Evolutionary conservation across 441 rosid genomes (phyloP).

Genomic region (Oxalis stricta): DNA sequence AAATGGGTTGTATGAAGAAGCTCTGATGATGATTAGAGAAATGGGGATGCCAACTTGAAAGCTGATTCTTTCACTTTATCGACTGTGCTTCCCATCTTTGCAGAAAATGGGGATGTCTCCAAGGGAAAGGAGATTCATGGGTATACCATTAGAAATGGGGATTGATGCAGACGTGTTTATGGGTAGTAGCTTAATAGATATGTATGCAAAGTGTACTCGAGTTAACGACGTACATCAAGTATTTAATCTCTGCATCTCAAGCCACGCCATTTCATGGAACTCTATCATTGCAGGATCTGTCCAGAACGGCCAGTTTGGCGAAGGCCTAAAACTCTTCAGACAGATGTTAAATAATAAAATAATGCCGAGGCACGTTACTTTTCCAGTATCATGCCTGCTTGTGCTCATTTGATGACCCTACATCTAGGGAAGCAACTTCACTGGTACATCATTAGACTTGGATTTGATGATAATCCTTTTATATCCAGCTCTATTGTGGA

Average conservation of each 20-base stretch:
- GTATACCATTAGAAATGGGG: slow-evolving; percentile 49
- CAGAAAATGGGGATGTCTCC: slow-evolving; percentile 32
- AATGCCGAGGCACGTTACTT: slow-evolving; percentile 34
- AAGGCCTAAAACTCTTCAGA: slow-evolving; percentile 35
- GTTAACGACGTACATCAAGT: slow-evolving; percentile 31
- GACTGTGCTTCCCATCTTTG: slow-evolving; percentile 39
- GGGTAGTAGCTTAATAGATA: slow-evolving; percentile 60
- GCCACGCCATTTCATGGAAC: slow-evolving; percentile 47
- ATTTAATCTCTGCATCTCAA: slow-evolving; percentile 21
- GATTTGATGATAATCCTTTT: slow-evolving; percentile 27
- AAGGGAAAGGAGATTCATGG: slow-evolving; percentile 78
- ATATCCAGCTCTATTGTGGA: slow-evolving; percentile 59
- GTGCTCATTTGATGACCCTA: slow-evolving; percentile 40
- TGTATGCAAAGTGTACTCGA: slow-evolving; percentile 61
- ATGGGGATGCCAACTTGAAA: slow-evolving; percentile 27
- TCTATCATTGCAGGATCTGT: slow-evolving; percentile 41
- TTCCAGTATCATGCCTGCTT: slow-evolving; percentile 53
- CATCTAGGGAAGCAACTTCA: slow-evolving; percentile 55
- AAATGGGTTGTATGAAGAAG: slow-evolving; percentile 39
- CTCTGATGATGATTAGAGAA: slow-evolving; percentile 35
- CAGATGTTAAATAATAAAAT: slow-evolving; percentile 30
- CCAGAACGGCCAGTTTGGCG: slow-evolving; percentile 38
- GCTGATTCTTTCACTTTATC: slow-evolving; percentile 57
- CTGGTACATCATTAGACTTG: slow-evolving; percentile 32
- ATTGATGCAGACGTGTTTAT: slow-evolving; percentile 27